Base-by-base conservation (phyloP, 1,139 yeast species). In the Candida glucosophila region DNA sequence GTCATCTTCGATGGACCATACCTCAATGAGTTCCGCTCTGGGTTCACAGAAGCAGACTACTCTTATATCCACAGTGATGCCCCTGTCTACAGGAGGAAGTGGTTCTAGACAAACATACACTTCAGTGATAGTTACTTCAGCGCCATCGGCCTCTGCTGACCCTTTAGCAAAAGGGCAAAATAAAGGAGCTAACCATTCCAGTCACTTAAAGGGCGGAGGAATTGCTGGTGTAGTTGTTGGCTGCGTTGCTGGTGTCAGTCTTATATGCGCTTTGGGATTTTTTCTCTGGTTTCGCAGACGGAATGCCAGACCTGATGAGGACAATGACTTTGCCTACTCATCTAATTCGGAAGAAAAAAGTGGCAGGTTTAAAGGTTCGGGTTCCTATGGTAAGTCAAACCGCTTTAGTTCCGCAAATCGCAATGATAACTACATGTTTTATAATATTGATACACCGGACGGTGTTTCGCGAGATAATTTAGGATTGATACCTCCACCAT, bases 181-280 rank as follows among this genome's bases (percentile, higher is more conserved):
- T 20, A 27, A 27, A 28, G 24, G 29, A 32, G 29, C 28, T 14
- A 43, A 38, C 10, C 28, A 37, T 10, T 33, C 38, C 12, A 44
- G 41, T 19, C 42, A 55, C 7, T 34, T 73, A 20, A 61, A 74
- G 5, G 64, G 68, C 5, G 90, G 90, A 13, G 77, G 77, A n/a
- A 75, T 77, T 36, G 86, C 79, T 1, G 88, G 86, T 24, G 70
- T 76, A 8, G 82, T 72, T 2, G 63, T 78, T 25, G 86, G 86
- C n/a, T 57, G 65, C 1, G 55, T 77, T 2, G 59, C 58, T 5
- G 85, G 82, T 23, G 61, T 59, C 1, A 42, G 58, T 2, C 18
- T 65, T 4, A 27, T 72, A 12, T 55, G 53, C 1, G 50, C 52
- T 2, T 35, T 59, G 6, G 35, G 67, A 4, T 40, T 68, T 24